Evolutionary conservation across 352 stramenopile species (phyloP), one percentile per base, ranked within the genome.

Genomic region (Blastocystis sp.): DNA sequence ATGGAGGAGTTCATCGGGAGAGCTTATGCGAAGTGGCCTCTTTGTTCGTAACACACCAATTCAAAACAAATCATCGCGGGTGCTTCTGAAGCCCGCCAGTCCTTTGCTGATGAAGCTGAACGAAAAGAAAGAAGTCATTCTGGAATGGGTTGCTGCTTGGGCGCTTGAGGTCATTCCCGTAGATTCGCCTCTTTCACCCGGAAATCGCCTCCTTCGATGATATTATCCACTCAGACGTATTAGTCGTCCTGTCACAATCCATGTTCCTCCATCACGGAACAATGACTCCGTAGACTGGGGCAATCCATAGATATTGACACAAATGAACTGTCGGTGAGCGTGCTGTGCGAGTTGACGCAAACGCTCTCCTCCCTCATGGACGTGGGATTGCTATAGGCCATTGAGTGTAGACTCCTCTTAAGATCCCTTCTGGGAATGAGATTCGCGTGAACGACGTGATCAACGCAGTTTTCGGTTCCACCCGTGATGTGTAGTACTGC

Each of bases 1-100:
- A 66, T 81, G n/a, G 52, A 64, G 43, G 71, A 81, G 71, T 81
- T 81, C 45, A 81, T 81, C 40, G 71, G 71, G 63, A 64, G 71
- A 64, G 45, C 66, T 21, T 81, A 57, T 57, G 6, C 48, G 48
- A 57, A 14, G 6, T 57, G 14, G 28, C 28, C 28, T 34, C 28
- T 34, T 34, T 34, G 28, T 34, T 34, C 28, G 28, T 34, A 34
- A 0, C 28, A 34, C 28, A 34, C 28, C 28, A 34, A 34, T 34
- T 34, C 28, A 34, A 34, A 34, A 34, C 28, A 34, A 34, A 34
- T 34, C 28, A 34, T 34, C 28, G 28, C 28, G 28, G 28, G 28
- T 34, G 28, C 28, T 34, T 34, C 28, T 34, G 28, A 34, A 34
- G 28, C 28, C 28, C 28, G 28, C 28, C 0, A 34, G 28, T 34